Percentiles rank a stretch among this genome's conserved stretches.
These are phyloP conservation scores for Parvularia atlantis DNA, from an alignment of 78 protist species.

Conservation along the genomic window DNA sequence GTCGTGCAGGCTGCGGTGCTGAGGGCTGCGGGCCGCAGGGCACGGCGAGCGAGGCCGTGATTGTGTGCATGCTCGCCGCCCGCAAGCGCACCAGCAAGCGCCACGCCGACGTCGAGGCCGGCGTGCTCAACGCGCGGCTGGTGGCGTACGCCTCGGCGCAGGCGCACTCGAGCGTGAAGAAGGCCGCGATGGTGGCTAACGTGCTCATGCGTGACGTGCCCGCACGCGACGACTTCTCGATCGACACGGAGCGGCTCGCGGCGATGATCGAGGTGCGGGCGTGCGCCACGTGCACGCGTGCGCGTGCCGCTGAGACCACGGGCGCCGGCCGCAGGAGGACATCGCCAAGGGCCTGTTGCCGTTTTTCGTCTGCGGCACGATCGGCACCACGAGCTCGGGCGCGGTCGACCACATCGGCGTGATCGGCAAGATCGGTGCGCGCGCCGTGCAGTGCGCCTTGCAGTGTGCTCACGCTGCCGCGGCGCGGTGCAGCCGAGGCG, in stretches of 20 bases:
- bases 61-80: slow-evolving; percentile 24
- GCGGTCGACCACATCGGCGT: slow-evolving; percentile 23
- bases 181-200: slow-evolving; percentile 9
- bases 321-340: slow-evolving; percentile 14
- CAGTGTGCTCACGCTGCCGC: too few species aligned
- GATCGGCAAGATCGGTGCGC: neutral
- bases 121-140: neutral
- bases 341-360: slow-evolving; percentile 27
- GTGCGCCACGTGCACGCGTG: neutral
- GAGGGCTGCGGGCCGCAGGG: too few species aligned
- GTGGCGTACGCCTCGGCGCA: slow-evolving; percentile 20
- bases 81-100: neutral
- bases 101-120: neutral
- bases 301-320: neutral
- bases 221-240: too few species aligned
- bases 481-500: neutral
- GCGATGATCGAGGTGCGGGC: too few species aligned
- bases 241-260: too few species aligned
- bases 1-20: too few species aligned
- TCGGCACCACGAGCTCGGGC: slow-evolving; percentile 34
- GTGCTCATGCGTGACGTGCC: neutral
- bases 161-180: slow-evolving; percentile 21
- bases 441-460: too few species aligned
- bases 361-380: slow-evolving; percentile 17
- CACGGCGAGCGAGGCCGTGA: slow-evolving; percentile 29